phyloP scores from a whole-genome alignment of 441 rosid genomes.

The Adansonia gregorii region DNA sequence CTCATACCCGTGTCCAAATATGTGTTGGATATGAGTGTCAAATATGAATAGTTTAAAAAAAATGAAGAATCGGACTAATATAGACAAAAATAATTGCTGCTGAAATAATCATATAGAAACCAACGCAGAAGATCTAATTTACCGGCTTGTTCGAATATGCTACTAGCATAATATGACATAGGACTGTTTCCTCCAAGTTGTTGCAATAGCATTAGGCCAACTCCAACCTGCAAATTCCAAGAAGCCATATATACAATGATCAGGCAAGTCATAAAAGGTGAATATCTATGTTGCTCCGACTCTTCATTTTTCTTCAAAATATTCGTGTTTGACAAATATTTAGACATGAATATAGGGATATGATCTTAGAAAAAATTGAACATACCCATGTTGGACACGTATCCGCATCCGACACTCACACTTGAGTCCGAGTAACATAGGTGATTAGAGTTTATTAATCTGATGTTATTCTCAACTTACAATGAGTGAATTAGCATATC shows the following conservation, averaged over 20 bases:
- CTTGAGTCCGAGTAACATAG: too few relatives aligned
- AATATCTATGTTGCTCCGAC: too few relatives aligned
- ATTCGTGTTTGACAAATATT: too few relatives aligned
- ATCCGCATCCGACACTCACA: too few relatives aligned
- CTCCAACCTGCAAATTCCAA: constrained; percentile 52
- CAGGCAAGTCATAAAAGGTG: not conserved
- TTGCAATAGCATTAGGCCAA: constrained; percentile 67
- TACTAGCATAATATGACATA: constrained; percentile 44
- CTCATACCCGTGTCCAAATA: too few relatives aligned
- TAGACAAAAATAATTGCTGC: not conserved
- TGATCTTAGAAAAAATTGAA: too few relatives aligned
- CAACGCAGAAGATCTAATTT: not conserved
- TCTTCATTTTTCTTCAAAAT: too few relatives aligned
- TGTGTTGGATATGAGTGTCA: too few relatives aligned
- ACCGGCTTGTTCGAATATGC: constrained; percentile 49
- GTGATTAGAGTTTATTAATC: not conserved
- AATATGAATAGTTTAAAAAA: too few relatives aligned
- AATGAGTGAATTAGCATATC: constrained; percentile 50
- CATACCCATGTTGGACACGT: too few relatives aligned
- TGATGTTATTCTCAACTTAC: constrained; percentile 44
- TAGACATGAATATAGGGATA: too few relatives aligned
- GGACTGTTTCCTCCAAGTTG: constrained; percentile 64
- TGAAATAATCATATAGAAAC: not conserved
- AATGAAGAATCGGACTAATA: too few relatives aligned
- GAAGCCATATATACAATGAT: not conserved